These are phyloP conservation scores for Cladobotryum mycophilum DNA, from an alignment of 2,329 filamentous ascomycete genomes.

Conservation along the genomic window DNA sequence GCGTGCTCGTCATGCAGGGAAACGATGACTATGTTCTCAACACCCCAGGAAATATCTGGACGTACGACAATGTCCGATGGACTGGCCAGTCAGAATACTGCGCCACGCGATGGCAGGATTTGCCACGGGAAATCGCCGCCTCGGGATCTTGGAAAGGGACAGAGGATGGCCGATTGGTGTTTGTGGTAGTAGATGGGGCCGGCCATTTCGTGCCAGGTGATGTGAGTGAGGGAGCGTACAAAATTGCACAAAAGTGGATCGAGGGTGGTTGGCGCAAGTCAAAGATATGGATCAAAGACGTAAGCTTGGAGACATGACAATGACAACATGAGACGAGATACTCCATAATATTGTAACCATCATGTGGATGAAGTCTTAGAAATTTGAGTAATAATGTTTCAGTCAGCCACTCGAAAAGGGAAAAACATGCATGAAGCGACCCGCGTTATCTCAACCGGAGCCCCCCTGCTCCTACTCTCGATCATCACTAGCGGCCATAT, in stretches of 20 bases:
- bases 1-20: conserved; percentile 19
- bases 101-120: conserved; percentile 19
- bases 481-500: too few species aligned
- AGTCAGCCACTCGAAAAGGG: too few species aligned
- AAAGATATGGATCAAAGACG: not conserved
- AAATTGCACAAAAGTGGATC: conserved; percentile 17
- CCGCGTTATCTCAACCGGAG: too few species aligned
- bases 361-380: too few species aligned
- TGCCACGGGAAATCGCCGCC: conserved; percentile 9
- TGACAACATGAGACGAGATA: too few species aligned
- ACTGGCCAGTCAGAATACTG: conserved; percentile 37
- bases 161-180: conserved; percentile 14
- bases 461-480: too few species aligned
- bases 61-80: conserved; percentile 36
- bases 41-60: conserved; percentile 24
- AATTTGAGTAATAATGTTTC: too few species aligned
- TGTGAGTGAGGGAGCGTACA: conserved; percentile 15
- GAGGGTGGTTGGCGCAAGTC: conserved; percentile 8
- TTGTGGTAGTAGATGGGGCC: conserved; percentile 17
- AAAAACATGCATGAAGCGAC: too few species aligned
- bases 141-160: conserved; percentile 16
- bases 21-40: conserved; percentile 17
- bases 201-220: conserved; percentile 17
- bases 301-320: too few species aligned
- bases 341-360: too few species aligned